A percentile compares a stretch with the other conserved stretches of the same genome.
These are phyloP conservation scores for Colletotrichum lupini DNA, from an alignment of 2,329 filamentous ascomycete species.

Conservation along the genomic window DNA sequence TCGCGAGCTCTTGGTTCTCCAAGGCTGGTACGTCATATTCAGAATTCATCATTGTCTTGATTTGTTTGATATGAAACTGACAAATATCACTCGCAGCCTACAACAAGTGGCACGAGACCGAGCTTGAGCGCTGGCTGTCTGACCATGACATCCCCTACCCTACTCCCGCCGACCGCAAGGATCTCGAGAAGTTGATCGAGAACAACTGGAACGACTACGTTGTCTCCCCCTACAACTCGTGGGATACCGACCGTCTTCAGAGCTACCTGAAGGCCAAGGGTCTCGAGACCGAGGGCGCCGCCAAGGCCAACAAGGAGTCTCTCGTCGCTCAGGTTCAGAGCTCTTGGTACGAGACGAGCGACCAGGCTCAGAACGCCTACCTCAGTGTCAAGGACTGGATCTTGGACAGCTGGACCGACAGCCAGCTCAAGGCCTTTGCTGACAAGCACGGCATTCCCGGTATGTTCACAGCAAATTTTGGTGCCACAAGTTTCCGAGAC, in stretches of 20 bases:
- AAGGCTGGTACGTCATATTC: slow-evolving; percentile 75
- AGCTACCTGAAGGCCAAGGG: slow-evolving; percentile 78
- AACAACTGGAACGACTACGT: slow-evolving; percentile 88
- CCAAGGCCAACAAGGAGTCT: slow-evolving; percentile 75
- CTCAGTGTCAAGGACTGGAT: slow-evolving; percentile 87
- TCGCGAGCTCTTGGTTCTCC: slow-evolving; percentile 85
- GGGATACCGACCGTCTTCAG: slow-evolving; percentile 77
- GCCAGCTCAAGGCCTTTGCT: slow-evolving; percentile 91
- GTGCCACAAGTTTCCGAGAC: not conserved
- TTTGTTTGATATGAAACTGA: slow-evolving; percentile 13
- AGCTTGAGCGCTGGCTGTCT: slow-evolving; percentile 95
- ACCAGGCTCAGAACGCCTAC: slow-evolving; percentile 79
- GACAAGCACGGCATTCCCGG: slow-evolving; percentile 86
- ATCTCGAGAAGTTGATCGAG: slow-evolving; percentile 91
- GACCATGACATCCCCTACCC: slow-evolving; percentile 94
- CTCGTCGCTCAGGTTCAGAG: slow-evolving; percentile 76
- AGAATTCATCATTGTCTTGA: not conserved
- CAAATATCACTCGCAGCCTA: slow-evolving; percentile 70
- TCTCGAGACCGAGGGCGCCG: slow-evolving; percentile 73
- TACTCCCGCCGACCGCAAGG: slow-evolving; percentile 89
- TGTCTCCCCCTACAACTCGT: slow-evolving; percentile 78
- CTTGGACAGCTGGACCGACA: slow-evolving; percentile 94
- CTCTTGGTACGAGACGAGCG: slow-evolving; percentile 83
- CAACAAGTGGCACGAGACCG: slow-evolving; percentile 99
- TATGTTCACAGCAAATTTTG: slow-evolving; percentile 42